These are phyloP conservation scores for Globisporangium uncinulatum DNA, from an alignment of 352 stramenopile species.

Conservation along the genomic window DNA sequence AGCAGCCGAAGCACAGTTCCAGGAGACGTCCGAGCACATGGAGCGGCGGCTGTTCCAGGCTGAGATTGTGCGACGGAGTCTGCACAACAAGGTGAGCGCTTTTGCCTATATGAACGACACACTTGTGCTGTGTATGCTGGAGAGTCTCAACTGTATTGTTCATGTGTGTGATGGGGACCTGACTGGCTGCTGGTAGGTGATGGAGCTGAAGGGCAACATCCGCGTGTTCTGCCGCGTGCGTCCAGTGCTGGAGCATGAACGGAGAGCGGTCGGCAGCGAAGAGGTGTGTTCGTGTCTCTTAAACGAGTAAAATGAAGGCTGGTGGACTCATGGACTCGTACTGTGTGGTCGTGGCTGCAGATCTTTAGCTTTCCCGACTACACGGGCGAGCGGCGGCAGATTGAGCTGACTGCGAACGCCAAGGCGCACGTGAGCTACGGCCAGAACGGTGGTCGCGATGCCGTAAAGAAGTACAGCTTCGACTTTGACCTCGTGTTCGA, in stretches of 20 bases:
- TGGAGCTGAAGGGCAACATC: slow-evolving; percentile 97
- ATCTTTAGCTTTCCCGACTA: slow-evolving; percentile 80
- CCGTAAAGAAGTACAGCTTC: slow-evolving; percentile 90
- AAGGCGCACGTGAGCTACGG: slow-evolving; percentile 72
- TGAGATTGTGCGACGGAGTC: slow-evolving; percentile 65
- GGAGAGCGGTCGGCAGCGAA: slow-evolving; percentile 25
- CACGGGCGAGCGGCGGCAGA: slow-evolving; percentile 48
- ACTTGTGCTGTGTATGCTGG: too few relatives aligned
- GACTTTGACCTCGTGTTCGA: slow-evolving; percentile 98
- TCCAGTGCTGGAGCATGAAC: slow-evolving; percentile 79
- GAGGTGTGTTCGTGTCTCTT: slow-evolving; percentile 21
- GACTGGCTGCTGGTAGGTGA: slow-evolving; percentile 49
- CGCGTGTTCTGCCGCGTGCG: slow-evolving; percentile 94
- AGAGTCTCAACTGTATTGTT: neutral
- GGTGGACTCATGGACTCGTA: neutral
- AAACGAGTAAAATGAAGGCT: neutral
- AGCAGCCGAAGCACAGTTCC: slow-evolving; percentile 19
- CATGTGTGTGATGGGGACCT: neutral
- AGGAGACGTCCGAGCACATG: slow-evolving; percentile 23
- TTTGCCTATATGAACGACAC: neutral
- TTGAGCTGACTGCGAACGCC: slow-evolving; percentile 62
- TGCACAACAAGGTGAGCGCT: slow-evolving; percentile 76
- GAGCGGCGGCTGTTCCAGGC: slow-evolving; percentile 51
- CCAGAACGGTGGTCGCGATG: slow-evolving; percentile 38
- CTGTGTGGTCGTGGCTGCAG: slow-evolving; percentile 14